Conservation (phyloP, 306 rosid species). For the Cercis canadensis region DNA sequence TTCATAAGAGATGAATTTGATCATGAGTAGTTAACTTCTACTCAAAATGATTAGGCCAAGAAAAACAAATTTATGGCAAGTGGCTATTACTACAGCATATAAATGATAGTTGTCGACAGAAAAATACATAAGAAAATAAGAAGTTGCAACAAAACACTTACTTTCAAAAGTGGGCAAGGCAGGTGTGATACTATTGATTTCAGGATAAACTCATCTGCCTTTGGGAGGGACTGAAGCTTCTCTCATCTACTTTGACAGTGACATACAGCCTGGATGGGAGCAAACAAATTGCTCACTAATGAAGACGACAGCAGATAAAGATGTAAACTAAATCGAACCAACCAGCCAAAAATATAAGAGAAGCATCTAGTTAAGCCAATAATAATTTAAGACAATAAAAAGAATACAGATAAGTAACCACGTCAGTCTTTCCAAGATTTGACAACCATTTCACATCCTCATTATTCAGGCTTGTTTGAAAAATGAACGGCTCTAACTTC, state of each 20-base stretch:
- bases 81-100: background rate
- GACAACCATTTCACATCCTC: background rate
- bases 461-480: no score
- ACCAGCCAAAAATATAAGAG: conserved; percentile 15
- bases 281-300: conserved; percentile 31
- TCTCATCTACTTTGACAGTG: conserved; percentile 20
- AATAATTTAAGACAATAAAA: background rate
- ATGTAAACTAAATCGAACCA: conserved; percentile 17
- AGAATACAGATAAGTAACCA: conserved; percentile 16
- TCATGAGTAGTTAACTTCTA: no score
- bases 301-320: conserved; percentile 12
- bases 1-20: no score
- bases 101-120: background rate
- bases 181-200: background rate
- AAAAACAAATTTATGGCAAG: no score
- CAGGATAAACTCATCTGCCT: background rate
- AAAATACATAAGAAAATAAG: background rate
- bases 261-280: conserved; percentile 17
- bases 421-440: conserved; percentile 17
- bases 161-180: background rate
- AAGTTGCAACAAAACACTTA: background rate
- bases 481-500: no score
- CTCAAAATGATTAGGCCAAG: no score
- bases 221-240: conserved; percentile 2
- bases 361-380: background rate